Percentiles rank a stretch among this genome's conserved stretches.
These are phyloP conservation scores for Suaeda aralocaspica DNA, from an alignment of 148 eudicot genomes.

Conservation along the genomic window DNA sequence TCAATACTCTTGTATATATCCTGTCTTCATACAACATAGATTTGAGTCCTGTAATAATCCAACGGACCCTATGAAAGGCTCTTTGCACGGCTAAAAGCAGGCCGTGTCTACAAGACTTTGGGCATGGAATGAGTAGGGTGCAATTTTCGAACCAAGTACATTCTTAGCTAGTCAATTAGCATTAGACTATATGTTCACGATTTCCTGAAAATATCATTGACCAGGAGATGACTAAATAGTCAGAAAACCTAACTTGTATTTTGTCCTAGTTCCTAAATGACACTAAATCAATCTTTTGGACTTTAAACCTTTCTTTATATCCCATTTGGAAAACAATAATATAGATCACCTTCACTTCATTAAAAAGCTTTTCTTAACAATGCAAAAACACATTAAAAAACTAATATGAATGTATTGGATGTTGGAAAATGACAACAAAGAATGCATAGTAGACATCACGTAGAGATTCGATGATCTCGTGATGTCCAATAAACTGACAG, in stretches of 20 bases:
- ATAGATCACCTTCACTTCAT: slow-evolving; percentile 4
- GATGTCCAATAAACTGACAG: slow-evolving; percentile 7
- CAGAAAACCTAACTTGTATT: slow-evolving; percentile 10
- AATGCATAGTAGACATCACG: slow-evolving; percentile 3
- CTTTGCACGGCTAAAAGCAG: not conserved
- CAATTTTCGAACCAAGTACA: not conserved
- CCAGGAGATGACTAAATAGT: not conserved
- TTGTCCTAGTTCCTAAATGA: not conserved
- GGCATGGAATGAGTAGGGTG: not conserved
- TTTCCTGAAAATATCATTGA: not conserved
- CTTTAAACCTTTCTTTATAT: not conserved
- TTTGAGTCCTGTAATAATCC: not conserved
- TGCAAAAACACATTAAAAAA: slow-evolving; percentile 3
- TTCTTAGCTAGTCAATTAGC: not conserved
- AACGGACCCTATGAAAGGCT: not conserved
- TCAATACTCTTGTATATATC: not conserved
- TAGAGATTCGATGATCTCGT: slow-evolving; percentile 13
- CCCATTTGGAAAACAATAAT: not conserved
- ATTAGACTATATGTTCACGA: not conserved
- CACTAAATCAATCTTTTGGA: not conserved
- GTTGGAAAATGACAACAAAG: slow-evolving; percentile 11
- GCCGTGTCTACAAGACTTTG: not conserved
- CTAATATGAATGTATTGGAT: not conserved
- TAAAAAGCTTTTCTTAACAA: not conserved
- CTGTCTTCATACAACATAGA: not conserved